Evolutionary conservation across 371 early-diverging fungal species (phyloP), one percentile per base, ranked within the genome.

Genomic region (Rhizopus delemar): DNA sequence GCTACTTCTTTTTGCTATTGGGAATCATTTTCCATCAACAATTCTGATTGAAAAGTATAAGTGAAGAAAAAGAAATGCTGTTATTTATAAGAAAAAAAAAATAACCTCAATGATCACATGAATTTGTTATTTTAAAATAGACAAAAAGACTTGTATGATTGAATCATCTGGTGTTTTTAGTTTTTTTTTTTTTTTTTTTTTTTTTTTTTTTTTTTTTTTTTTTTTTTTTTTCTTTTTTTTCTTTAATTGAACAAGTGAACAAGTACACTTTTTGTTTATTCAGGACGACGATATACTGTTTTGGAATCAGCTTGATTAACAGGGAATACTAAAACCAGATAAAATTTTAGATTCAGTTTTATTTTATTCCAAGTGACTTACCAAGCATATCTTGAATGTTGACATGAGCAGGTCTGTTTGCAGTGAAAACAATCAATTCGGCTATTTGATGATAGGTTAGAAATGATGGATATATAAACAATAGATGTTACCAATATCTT

Each of bases 351-450:
- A 2, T 34, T 29, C 16, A 29, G n/a, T 51, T 12, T 32, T 58
- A 8, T 8, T 29, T 41, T 22, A 16, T 9, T 46, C 8, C 0
- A 9, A 39, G 29, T 34, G 11, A 13, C 6, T 53, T 72, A 77
- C 77, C 78, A 16, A 86, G 62, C 76, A 91, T 78, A 68, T 86
- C 87, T 12, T 90, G 88, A 63, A 93, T 83, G 62, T 91, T 89
- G 46, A 93, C 93, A 70, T 93, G 92, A 8, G 86, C 80, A 13
- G 89, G 93, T 3, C 94, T 77, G 51, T 82, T 78, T 13, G 96
- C 93, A 4, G 87, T 86, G 68, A 94, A 96, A 34, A 91, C 84
- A 28, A 94, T 83, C n/a, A 87, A 74, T 68, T 94, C 91, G 39
- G 90, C 90, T 77, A 7, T 38, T 32, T 34, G 34, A 51, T 33